Percentiles rank a stretch among this genome's conserved stretches.
Conservation (phyloP, 352 stramenopile genomes). For the Phytophthora brassicae region DNA sequence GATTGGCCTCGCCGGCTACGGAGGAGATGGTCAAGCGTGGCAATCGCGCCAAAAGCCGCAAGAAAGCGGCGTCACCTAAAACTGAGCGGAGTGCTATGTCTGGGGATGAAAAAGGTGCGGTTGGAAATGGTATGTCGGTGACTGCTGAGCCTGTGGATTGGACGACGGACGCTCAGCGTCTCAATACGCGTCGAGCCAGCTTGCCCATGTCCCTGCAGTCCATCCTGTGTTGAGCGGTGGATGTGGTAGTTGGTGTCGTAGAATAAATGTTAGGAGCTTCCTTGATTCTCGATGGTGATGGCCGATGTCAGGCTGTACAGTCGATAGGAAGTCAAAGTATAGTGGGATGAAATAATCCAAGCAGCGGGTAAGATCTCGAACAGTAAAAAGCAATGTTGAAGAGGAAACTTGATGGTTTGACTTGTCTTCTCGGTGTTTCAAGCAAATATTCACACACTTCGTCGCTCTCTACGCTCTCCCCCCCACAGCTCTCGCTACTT, state of each 20-base stretch:
- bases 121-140: too few relatives aligned
- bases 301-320: background rate
- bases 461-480: background rate
- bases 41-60: constrained; percentile 45
- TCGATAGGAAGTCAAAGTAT: constrained; percentile 6
- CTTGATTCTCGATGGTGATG: background rate
- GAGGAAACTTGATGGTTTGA: too few relatives aligned
- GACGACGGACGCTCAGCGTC: constrained; percentile 20
- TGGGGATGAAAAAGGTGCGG: constrained; percentile 50
- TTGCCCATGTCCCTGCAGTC: constrained; percentile 71
- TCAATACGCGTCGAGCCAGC: constrained; percentile 43
- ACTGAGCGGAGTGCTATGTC: too few relatives aligned
- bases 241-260: constrained; percentile 21
- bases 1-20: constrained; percentile 53
- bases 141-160: too few relatives aligned
- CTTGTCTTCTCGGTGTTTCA: constrained; percentile 11
- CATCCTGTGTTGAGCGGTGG: constrained; percentile 53
- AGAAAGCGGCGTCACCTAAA: constrained; percentile 32
- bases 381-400: too few relatives aligned
- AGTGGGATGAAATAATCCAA: constrained; percentile 9
- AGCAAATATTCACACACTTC: background rate
- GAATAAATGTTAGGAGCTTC: constrained; percentile 8
- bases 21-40: constrained; percentile 67
- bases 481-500: constrained; percentile 7
- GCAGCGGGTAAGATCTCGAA: constrained; percentile 24